Conservation (phyloP, 2,329 filamentous ascomycete genomes). For the Stachybotrys chartarum region DNA sequence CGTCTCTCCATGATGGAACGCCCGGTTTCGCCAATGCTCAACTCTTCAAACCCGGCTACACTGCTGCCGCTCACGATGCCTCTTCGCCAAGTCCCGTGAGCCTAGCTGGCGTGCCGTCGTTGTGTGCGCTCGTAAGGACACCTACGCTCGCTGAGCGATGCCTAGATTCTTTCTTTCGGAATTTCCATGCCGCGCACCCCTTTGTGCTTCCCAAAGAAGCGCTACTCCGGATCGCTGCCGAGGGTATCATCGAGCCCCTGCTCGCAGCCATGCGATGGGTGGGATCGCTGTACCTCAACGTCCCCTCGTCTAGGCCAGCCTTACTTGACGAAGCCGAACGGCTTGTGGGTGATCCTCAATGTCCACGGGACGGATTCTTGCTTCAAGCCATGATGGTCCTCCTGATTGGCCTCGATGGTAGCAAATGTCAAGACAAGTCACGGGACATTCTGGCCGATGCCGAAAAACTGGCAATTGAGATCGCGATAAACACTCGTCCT, state of each 20-base stretch:
- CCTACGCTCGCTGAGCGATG: slow-evolving; percentile 42
- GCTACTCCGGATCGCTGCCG: slow-evolving; percentile 40
- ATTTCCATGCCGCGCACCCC: slow-evolving; percentile 52
- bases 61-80: background rate
- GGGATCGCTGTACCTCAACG: slow-evolving; percentile 48
- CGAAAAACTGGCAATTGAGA: slow-evolving; percentile 64
- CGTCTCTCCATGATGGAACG: slow-evolving; percentile 9
- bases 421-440: slow-evolving; percentile 63
- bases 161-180: slow-evolving; percentile 50
- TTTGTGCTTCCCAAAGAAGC: slow-evolving; percentile 47
- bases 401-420: slow-evolving; percentile 71
- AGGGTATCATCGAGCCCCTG: slow-evolving; percentile 40
- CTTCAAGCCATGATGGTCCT: slow-evolving; percentile 75
- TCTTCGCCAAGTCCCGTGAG: slow-evolving; percentile 6
- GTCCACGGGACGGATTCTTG: slow-evolving; percentile 50
- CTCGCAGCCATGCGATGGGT: slow-evolving; percentile 49
- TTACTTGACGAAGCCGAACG: slow-evolving; percentile 53
- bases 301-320: slow-evolving; percentile 34
- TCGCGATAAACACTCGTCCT: slow-evolving; percentile 65
- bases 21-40: background rate
- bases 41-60: background rate
- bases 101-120: background rate
- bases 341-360: slow-evolving; percentile 38
- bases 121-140: slow-evolving; percentile 7
- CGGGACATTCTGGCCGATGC: slow-evolving; percentile 59